These are phyloP conservation scores for Suillus variegatus DNA, from an alignment of 768 basidiomycete species.

Conservation along the genomic window DNA sequence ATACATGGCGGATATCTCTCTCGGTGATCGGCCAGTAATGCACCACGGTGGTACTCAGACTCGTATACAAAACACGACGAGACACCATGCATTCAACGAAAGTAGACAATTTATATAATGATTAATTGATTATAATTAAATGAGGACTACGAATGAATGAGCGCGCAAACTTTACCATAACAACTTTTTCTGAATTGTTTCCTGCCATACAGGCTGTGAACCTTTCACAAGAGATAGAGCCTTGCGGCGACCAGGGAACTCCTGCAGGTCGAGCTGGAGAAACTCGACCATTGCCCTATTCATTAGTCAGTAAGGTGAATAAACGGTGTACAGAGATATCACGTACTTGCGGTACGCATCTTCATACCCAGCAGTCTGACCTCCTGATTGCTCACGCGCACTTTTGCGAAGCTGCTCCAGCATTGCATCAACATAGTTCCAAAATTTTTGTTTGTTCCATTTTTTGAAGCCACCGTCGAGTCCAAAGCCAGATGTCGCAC, in stretches of 20 bases:
- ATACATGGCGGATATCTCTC: too few species aligned
- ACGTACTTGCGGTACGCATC: background rate
- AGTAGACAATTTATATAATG: too few species aligned
- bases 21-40: too few species aligned
- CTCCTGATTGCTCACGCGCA: background rate
- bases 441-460: background rate
- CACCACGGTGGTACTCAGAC: too few species aligned
- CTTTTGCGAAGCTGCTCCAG: background rate
- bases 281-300: background rate
- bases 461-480: background rate
- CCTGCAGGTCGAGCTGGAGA: background rate
- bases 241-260: background rate
- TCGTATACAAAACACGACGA: too few species aligned
- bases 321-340: background rate
- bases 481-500: background rate
- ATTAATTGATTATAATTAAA: too few species aligned
- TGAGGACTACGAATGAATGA: too few species aligned
- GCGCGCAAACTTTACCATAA: too few species aligned
- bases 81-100: too few species aligned
- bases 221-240: background rate
- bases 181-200: too few species aligned
- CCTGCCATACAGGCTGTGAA: too few species aligned
- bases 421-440: background rate
- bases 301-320: background rate
- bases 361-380: background rate